A percentile compares a stretch with the other conserved stretches of the same genome.
phyloP scores from a whole-genome alignment of 2,329 filamentous ascomycete genomes.

The Coniosporium tulheliwenetii region DNA sequence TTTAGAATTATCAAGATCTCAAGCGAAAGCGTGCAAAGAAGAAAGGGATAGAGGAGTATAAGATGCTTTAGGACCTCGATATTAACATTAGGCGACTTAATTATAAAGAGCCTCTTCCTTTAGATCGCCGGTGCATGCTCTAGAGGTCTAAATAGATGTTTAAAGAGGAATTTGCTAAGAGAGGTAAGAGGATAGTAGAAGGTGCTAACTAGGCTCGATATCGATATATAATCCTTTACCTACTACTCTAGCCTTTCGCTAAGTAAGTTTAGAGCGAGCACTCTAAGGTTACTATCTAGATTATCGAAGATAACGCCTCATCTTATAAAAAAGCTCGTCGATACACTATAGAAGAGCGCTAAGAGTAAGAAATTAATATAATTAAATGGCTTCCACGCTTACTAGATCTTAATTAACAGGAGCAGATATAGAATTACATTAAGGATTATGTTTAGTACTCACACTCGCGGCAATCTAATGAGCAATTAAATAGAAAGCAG shows the following conservation, averaged over 20 bases:
- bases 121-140: too few species aligned
- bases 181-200: background rate
- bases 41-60: too few species aligned
- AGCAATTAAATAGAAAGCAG: too few species aligned
- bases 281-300: too few species aligned
- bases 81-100: too few species aligned
- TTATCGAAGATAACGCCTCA: background rate
- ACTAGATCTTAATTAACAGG: background rate
- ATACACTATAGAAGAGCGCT: background rate
- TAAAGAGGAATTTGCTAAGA: background rate
- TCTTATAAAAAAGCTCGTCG: background rate
- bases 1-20: too few species aligned
- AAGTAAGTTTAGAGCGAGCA: background rate
- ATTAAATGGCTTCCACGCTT: background rate
- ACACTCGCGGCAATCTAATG: too few species aligned
- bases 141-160: background rate
- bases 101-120: too few species aligned
- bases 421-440: background rate
- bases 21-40: too few species aligned
- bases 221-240: background rate
- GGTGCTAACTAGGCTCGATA: background rate
- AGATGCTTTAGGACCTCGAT: too few species aligned
- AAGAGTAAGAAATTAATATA: background rate
- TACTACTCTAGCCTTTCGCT: background rate
- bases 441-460: background rate